Evolutionary conservation across 768 basidiomycete species (phyloP), one percentile per base, ranked within the genome.

Genomic region (Termitomyces sp.): DNA sequence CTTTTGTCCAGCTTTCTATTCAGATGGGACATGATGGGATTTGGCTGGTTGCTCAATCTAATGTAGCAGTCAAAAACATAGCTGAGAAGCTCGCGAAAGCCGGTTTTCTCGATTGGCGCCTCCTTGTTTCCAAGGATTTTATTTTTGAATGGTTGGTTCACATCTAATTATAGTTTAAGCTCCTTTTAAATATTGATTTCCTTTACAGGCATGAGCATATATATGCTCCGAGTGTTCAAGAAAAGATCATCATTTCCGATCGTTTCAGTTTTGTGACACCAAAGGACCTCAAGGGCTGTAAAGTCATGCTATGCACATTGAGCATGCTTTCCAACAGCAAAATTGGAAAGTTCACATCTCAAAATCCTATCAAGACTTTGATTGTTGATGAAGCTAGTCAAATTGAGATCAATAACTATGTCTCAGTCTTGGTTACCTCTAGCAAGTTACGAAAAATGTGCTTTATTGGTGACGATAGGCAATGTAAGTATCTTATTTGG

Each of bases 41-140:
- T 13, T 94, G 90, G 88, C 80, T 94, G 5, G 74, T 91, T 65
- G 89, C 92, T 35, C 88, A 94, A 65, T 88, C 87, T 18, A 94
- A 94, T 74, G 83, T 93, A 50, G 92, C 90, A 48, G 92, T 93
- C 22, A 92, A 91, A 70, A 93, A 94, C 62, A 92, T 94, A 72
- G 91, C 89, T 53, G 87, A 90, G 65, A 90, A 91, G 72, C 72
- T 94, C 18, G 69, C 75, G n/a, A 69, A 77, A 8, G 73, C 80
- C 65, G 76, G 72, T 0, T 82, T 90, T 58, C 45, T 62, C 3
- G 62, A 79, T 9, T 94, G 84, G 80, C 84, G 74, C 59, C 74
- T 94, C 2, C 67, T 93, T 3, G 86, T 92, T n/a, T 87, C 91
- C 1, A 71, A 68, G 64, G 71, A 86, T 0, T 94, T 92, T 65